A percentile compares a stretch with the other conserved stretches of the same genome.
These are phyloP conservation scores for Pythium utonaiense DNA, from an alignment of 352 stramenopile genomes.

Conservation along the genomic window DNA sequence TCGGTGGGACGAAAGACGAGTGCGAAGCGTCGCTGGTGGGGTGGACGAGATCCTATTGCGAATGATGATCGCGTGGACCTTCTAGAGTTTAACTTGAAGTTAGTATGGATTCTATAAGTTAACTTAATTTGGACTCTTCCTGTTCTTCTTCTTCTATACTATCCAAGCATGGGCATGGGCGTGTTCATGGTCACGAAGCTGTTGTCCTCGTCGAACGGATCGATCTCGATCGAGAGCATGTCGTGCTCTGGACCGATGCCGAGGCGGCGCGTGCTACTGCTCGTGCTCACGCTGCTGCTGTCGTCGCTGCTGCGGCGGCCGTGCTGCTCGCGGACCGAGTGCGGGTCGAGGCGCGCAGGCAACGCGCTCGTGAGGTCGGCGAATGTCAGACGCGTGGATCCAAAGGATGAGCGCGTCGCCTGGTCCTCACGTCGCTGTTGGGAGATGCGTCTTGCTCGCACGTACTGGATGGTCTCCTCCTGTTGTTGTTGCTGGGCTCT, in stretches of 20 bases:
- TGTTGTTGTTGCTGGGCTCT: not conserved
- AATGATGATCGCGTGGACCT: conserved; percentile 10
- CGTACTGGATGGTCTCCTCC: not conserved
- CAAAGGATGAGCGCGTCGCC: conserved; percentile 10
- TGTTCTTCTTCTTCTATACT: too few relatives aligned
- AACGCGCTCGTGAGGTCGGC: conserved; percentile 5
- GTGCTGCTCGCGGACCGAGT: conserved; percentile 18
- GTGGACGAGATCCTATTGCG: not conserved
- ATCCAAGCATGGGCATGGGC: conserved; percentile 18
- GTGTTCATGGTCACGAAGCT: conserved; percentile 9
- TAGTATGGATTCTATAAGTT: conserved; percentile 9
- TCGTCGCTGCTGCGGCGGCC: conserved; percentile 15
- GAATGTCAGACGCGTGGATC: not conserved
- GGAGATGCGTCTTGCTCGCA: not conserved
- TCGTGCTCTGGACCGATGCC: conserved; percentile 16
- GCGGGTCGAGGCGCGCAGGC: conserved; percentile 12
- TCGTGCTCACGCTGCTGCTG: conserved; percentile 15
- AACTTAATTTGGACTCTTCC: conserved; percentile 3
- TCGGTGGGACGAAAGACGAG: not conserved
- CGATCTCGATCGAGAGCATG: conserved; percentile 24
- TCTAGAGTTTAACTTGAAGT: conserved; percentile 11
- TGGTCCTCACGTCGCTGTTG: not conserved
- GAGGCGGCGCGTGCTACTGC: not conserved
- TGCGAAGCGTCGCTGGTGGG: conserved; percentile 2
- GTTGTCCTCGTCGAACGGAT: conserved; percentile 19